Base-by-base conservation (phyloP, 768 basidiomycete species). In the Grammothele lineata region DNA sequence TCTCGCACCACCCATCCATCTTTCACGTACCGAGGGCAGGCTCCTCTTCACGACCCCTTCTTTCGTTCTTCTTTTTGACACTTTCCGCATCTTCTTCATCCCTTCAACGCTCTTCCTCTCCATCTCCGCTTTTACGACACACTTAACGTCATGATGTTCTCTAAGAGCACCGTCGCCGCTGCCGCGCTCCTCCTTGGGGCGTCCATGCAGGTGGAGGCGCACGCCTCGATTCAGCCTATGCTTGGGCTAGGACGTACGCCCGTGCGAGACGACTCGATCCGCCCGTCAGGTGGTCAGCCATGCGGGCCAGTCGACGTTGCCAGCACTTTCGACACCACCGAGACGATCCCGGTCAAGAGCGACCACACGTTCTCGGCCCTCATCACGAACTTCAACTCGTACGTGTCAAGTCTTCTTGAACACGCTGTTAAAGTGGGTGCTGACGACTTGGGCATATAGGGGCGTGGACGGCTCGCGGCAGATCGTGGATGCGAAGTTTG, bases 311-410 rank as follows among this genome's bases (percentile, higher is more conserved):
- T 69, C 26, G 63, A 72, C 57, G 63, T 77, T 35, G 68, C 72
- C 11, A 43, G 59, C 17, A 66, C 62, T 36, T 46, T 78, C 46
- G 69, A 70, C 47, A 58, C 62, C 8, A 68, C 74, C 12, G 57
- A 51, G 1, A 12, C 64, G 2, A 43, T 62, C 40, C 10, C 27
- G 2, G 57, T 55, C 8, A 33, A 24, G 11, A 65, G 71, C n/a
- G 64, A 74, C 37, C 74, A 75, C 22, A 53, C 67, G 0, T 72
- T 78, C 60, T 59, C 59, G 5, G 67, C 66, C 15, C 71, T 62
- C 25, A 64, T 65, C 47, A 70, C 62, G 35, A 69, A 74, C 60
- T 78, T 77, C 58, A 77, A 78, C 48, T 66, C 50, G 78, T 78
- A 54, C 42, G 70, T 46, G 12, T 5, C n/a, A 6, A 8, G n/a